Percentiles rank a stretch among this genome's conserved stretches.
phyloP scores from a whole-genome alignment of 805 yeast species.

The Starmerella etchellsii region DNA sequence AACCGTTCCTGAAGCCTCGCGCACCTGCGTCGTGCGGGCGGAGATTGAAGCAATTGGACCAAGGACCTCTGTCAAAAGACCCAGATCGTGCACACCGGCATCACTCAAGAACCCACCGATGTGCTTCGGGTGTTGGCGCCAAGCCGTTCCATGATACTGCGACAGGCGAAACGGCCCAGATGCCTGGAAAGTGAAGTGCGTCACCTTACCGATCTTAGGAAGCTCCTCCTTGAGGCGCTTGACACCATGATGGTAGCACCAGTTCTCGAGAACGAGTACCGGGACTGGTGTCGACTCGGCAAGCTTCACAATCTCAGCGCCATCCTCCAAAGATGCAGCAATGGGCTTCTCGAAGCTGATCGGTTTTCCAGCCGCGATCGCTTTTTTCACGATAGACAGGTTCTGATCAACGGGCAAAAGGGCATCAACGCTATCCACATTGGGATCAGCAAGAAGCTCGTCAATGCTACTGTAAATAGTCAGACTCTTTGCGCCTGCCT shows the following conservation, averaged over 20 bases:
- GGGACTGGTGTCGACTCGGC: conserved; percentile 52
- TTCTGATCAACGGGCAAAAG: conserved; percentile 81
- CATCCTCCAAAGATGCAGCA: conserved; percentile 74
- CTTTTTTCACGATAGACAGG: conserved; percentile 51
- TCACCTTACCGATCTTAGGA: conserved; percentile 55
- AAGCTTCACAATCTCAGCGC: conserved; percentile 60
- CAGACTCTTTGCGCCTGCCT: conserved; percentile 29
- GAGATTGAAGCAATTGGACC: conserved; percentile 62
- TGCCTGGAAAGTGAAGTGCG: conserved; percentile 27
- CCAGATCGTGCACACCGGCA: conserved; percentile 95
- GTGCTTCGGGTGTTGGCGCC: conserved; percentile 88
- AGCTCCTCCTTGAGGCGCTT: conserved; percentile 42
- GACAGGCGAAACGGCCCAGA: conserved; percentile 42
- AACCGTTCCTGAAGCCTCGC: conserved; percentile 65
- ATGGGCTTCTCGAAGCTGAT: conserved; percentile 81
- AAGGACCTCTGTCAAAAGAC: conserved; percentile 66
- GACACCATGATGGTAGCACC: conserved; percentile 60
- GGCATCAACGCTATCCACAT: conserved; percentile 68
- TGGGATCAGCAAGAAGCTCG: conserved; percentile 49
- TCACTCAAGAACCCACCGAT: conserved; percentile 87
- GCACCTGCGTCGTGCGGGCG: conserved; percentile 66
- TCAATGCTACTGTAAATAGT: conserved; percentile 53
- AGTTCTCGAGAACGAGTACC: conserved; percentile 72
- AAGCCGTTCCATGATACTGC: conserved; percentile 48
- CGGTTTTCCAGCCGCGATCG: conserved; percentile 65